Evolutionary conservation across 2,329 filamentous ascomycete species (phyloP), one percentile per base, ranked within the genome.

Genomic region (Microdochium nivale): DNA sequence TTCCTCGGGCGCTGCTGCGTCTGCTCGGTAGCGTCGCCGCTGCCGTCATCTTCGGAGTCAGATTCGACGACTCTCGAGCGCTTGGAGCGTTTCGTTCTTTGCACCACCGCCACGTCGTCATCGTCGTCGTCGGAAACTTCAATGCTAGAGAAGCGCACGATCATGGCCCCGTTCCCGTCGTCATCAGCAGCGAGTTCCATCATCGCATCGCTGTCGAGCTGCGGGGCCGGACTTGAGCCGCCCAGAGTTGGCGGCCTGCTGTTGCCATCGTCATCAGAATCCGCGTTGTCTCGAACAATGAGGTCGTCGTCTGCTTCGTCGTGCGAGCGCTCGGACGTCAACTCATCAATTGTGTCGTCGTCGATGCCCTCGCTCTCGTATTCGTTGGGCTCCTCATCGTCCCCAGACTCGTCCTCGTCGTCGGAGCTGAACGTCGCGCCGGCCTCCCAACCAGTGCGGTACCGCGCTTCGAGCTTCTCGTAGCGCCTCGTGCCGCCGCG

Each of bases 331-430:
- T 35, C 54, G 16, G 47, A 46, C 8, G n/a, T 3, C 10, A 52
- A 49, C n/a, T 53, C 53, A 10, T 59, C 57, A 25, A 59, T 62
- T 33, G 54, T 54, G 3, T 48, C 59, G 44, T 55, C 59, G 37
- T 64, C 53, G 44, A 59, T 56, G 27, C 59, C 55, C n/a, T 54
- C 53, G 27, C 54, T 60, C 35, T 61, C 59, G n/a, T 57, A 59
- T 47, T 63, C 61, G 14, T 64, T 60, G 21, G 14, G 37, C 33
- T n/a, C 27, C 14, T 48, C 33, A 11, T 54, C 53, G 3, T 52
- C 53, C 10, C 32, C 47, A 13, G 44, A 33, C 37, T 53, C 48
- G 27, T 47, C 23, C 25, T 52, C 53, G 43, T 27, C 30, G 23
- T 51, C 44, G 24, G 24, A 46, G 5, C 48, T 30, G 21, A 51